A percentile compares a stretch with the other conserved stretches of the same genome.
Conservation (phyloP, 2,329 filamentous ascomycete genomes). For the Penicillium freii region DNA sequence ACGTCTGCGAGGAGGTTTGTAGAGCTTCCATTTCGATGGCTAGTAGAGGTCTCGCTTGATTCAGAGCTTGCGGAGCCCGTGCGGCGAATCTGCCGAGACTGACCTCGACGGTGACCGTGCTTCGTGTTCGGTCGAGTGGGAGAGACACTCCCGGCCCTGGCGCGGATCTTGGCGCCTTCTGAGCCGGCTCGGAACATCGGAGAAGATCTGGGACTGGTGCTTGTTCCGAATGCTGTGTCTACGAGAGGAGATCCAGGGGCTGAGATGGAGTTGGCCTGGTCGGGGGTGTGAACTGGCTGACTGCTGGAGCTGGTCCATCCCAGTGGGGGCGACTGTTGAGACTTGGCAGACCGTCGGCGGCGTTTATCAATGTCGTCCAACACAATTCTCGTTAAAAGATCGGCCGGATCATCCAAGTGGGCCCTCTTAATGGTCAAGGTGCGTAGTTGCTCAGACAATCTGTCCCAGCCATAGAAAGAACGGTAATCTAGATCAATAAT, state of each 20-base stretch:
- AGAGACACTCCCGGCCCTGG: slow-evolving; percentile 70
- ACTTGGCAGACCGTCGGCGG: slow-evolving; percentile 81
- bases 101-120: slow-evolving; percentile 63
- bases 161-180: slow-evolving; percentile 40
- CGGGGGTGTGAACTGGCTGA: slow-evolving; percentile 60
- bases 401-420: slow-evolving; percentile 82
- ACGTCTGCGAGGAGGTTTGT: slow-evolving; percentile 72
- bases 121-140: slow-evolving; percentile 74
- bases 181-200: slow-evolving; percentile 60
- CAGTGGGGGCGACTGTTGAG: slow-evolving; percentile 73
- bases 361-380: slow-evolving; percentile 95
- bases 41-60: slow-evolving; percentile 63
- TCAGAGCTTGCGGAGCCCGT: slow-evolving; percentile 92
- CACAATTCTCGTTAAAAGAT: slow-evolving; percentile 88
- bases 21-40: slow-evolving; percentile 62
- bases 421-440: slow-evolving; percentile 86
- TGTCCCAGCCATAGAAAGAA: slow-evolving; percentile 97
- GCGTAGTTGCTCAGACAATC: slow-evolving; percentile 83
- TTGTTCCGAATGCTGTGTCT: slow-evolving; percentile 48
- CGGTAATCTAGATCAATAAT: slow-evolving; percentile 94
- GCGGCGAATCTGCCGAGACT: slow-evolving; percentile 71
- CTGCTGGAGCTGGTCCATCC: slow-evolving; percentile 63
- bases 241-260: slow-evolving; percentile 64
- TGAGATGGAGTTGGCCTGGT: slow-evolving; percentile 63
- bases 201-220: slow-evolving; percentile 49